These are phyloP conservation scores for Dioszegia crocea DNA, from an alignment of 768 basidiomycete species.

Conservation along the genomic window DNA sequence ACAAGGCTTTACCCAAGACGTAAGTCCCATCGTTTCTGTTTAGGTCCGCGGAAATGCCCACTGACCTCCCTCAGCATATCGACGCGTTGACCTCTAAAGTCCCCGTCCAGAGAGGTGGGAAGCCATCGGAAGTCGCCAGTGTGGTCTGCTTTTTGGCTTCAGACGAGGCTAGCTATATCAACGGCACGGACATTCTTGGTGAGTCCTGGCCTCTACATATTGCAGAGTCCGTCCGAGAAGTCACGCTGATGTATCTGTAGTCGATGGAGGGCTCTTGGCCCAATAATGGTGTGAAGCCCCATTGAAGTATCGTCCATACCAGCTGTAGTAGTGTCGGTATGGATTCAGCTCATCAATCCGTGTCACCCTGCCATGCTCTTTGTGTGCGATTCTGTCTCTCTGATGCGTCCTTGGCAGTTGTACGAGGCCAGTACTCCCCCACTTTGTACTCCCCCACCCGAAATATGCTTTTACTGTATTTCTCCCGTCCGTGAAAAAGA, in stretches of 20 bases:
- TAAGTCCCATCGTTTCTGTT: not conserved
- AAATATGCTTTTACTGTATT: not conserved
- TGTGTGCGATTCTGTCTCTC: no score
- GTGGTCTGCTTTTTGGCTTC: conserved; percentile 7
- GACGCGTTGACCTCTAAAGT: not conserved
- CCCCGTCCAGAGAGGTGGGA: conserved; percentile 7
- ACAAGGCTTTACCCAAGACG: conserved; percentile 15
- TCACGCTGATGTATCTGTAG: no score
- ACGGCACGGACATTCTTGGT: conserved; percentile 9
- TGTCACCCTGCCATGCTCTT: no score
- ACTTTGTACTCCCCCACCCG: no score
- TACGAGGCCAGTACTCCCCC: no score
- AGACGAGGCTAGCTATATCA: conserved; percentile 11
- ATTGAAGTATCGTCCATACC: no score
- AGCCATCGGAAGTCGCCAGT: conserved; percentile 13
- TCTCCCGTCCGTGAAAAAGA: not conserved
- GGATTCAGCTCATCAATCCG: no score
- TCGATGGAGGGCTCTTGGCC: not conserved
- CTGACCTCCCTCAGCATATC: not conserved
- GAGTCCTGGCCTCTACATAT: no score
- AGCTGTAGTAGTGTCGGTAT: no score
- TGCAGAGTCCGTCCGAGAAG: no score
- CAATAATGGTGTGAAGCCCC: not conserved
- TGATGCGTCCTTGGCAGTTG: no score
- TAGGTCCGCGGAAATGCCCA: no score